Conservation (phyloP, 768 basidiomycete genomes). For the Nidularia sp. region DNA sequence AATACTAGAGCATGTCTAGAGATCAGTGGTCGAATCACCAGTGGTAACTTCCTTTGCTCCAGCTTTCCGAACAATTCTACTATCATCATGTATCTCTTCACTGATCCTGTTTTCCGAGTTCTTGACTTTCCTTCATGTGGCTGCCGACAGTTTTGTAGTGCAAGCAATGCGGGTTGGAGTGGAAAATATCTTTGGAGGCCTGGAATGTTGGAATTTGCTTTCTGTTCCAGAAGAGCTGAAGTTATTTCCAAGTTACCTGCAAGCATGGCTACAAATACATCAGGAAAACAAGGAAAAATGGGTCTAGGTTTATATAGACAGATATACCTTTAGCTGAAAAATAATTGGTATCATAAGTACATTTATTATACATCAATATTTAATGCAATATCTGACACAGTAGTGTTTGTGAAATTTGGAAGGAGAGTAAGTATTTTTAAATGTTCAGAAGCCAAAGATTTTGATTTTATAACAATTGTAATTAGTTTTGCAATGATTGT, state of each 20-base stretch:
- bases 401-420: too few relatives aligned
- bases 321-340: too few relatives aligned
- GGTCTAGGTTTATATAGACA: too few relatives aligned
- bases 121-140: neutral
- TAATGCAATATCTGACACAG: too few relatives aligned
- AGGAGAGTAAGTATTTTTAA: too few relatives aligned
- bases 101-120: neutral
- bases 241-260: neutral
- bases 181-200: neutral
- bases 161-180: neutral
- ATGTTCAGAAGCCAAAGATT: too few relatives aligned
- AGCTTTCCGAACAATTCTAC: neutral
- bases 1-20: neutral
- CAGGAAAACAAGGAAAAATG: too few relatives aligned
- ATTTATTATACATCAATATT: too few relatives aligned
- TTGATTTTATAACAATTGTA: too few relatives aligned
- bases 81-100: neutral
- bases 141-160: neutral
- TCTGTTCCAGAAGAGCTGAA: neutral
- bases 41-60: neutral
- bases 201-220: neutral
- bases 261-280: neutral
- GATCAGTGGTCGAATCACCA: neutral
- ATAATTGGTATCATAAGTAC: too few relatives aligned
- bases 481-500: too few relatives aligned